Base-by-base conservation (phyloP, 2,329 filamentous ascomycete species). In the Paecilomyces sp. region DNA sequence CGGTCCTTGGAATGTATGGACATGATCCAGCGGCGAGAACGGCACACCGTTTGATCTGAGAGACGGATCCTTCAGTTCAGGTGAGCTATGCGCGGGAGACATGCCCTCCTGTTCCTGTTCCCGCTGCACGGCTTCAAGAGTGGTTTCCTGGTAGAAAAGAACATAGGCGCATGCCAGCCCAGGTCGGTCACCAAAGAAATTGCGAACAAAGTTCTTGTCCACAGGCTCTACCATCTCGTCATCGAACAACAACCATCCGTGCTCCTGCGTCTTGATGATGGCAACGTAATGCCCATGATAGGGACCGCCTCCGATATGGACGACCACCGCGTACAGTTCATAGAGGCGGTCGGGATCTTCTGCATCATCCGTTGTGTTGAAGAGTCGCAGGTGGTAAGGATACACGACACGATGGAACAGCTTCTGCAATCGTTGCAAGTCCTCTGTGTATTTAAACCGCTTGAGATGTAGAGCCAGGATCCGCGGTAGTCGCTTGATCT, bases 161-260 rank as follows among this genome's bases (percentile, higher is more conserved):
- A 99, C 92, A 69, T 99, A 99, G 31, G 94, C 94, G 68, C 92
- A 97, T 9, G 94, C 94, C 74, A 95, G 85, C 2, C 91, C 92
- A 0, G 89, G 88, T 69, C 90, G 91, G 71, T 97, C 94, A 15
- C 94, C 94, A 68, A 99, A 99, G 77, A 99, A 99, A 73, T 96
- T 97, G 65, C 89, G 86, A 41, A 99, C 94, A 70, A 95, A 99
- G 71, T 90, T 88, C 75, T 97, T 97, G 74, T 97, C 92, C 4
- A 99, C 94, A 0, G 94, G 94, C 73, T 99, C 94, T 3, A 99
- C 94, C 86, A 97, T 92, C 77, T 99, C 94, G 69, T 99, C 94
- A 67, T 99, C 94, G 67, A 99, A 99, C 5, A 99, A 79, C 51
- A 99, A 79, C 94, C 94, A 99, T 30, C 94, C 94, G 57, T 91